These are phyloP conservation scores for Phaeomoniella chlamydospora DNA, from an alignment of 2,329 filamentous ascomycete species.

Conservation along the genomic window DNA sequence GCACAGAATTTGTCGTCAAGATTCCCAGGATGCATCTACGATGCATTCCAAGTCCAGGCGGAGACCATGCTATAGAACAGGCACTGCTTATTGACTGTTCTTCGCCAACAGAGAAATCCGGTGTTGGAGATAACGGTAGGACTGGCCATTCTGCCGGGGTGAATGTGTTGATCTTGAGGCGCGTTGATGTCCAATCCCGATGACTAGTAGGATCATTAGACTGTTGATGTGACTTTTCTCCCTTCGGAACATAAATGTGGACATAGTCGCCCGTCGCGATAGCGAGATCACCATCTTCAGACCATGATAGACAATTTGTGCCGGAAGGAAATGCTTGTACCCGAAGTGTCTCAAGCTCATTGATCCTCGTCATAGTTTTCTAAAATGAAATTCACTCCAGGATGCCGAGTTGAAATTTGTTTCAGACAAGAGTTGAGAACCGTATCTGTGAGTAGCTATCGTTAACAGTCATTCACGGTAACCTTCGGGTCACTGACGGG, in stretches of 20 bases:
- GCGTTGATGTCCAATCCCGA: slow-evolving; percentile 20
- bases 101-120: slow-evolving; percentile 40
- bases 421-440: too few relatives aligned
- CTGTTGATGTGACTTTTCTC: slow-evolving; percentile 3
- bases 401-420: too few relatives aligned
- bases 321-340: slow-evolving; percentile 24
- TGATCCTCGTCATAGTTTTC: too few relatives aligned
- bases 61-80: slow-evolving; percentile 39
- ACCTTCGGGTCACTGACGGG: too few relatives aligned
- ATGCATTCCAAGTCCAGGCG: slow-evolving; percentile 39
- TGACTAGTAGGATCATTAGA: slow-evolving; percentile 18
- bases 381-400: too few relatives aligned
- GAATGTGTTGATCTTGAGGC: slow-evolving; percentile 37
- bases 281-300: slow-evolving; percentile 41
- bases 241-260: slow-evolving; percentile 30
- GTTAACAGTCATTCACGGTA: too few relatives aligned
- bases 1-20: slow-evolving; percentile 39
- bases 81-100: slow-evolving; percentile 40
- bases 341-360: not conserved
- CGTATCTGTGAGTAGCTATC: too few relatives aligned
- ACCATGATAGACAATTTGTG: slow-evolving; percentile 42
- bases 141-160: slow-evolving; percentile 32
- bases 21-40: slow-evolving; percentile 39
- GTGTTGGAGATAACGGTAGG: slow-evolving; percentile 25
- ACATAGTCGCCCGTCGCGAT: slow-evolving; percentile 41